Evolutionary conservation across 345 rosid species (phyloP), one percentile per base, ranked within the genome.

Genomic region (Euclidium syriacum): DNA sequence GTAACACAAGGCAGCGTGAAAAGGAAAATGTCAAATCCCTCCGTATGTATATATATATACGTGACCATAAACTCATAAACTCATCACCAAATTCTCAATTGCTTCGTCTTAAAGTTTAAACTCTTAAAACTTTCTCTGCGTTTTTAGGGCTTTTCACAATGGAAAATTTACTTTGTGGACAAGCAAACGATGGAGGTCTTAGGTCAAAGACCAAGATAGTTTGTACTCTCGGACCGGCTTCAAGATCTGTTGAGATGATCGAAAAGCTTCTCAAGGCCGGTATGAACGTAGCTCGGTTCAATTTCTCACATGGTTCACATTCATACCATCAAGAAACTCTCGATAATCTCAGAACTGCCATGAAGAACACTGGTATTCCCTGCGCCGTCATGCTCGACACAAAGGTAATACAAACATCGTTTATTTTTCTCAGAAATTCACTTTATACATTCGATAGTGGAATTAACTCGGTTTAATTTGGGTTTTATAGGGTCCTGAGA

Each of bases 321-420:
- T 77, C 89, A 0, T 89, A 90, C 40, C 96, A 89, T 75, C 81
- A 86, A 77, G 81, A 86, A 77, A 94, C 85, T 33, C 87, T 89
- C 50, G 91, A 89, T 75, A 77, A 86, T 68, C 91, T 89, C 23
- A 84, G 85, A 66, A 88, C 80, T 46, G 81, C 84, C 65, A 86
- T 80, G 62, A 86, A 81, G 58, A 86, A 89, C 44, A 80, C 78
- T 46, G 38, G 38, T 2, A 29, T 50, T 17, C 55, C 17, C 63
- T 82, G 85, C 26, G 85, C 96, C n/a, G 83, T 89, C 70, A 89
- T 89, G 96, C 85, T 89, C 22, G 96, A 89, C 54, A 89, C 96
- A 15, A 89, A 89, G n/a, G n/a, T n/a, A n/a, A n/a, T n/a, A n/a
- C n/a, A n/a, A n/a, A n/a, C n/a, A n/a, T n/a, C n/a, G n/a, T n/a